phyloP scores from a whole-genome alignment of 139 green algal genomes.

The Chlamydomonas schloesseri region DNA sequence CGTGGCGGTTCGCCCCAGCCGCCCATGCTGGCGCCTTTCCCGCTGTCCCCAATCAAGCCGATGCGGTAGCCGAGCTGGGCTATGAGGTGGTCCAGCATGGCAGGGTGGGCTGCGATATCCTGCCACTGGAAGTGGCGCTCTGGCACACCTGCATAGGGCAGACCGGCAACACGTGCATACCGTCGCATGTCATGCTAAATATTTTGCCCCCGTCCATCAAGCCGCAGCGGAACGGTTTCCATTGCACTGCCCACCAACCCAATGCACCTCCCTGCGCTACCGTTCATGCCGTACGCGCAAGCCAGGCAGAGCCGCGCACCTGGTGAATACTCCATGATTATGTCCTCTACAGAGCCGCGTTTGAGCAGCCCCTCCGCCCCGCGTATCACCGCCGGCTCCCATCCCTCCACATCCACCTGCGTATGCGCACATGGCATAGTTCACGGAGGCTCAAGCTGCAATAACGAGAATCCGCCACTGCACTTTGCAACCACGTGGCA shows the following conservation, averaged over 20 bases:
- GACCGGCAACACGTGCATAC: no score
- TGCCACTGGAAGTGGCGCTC: conserved; percentile 46
- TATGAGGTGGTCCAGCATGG: conserved; percentile 65
- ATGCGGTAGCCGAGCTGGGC: conserved; percentile 53
- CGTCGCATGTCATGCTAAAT: no score
- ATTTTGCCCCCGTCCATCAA: no score
- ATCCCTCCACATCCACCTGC: conserved; percentile 85
- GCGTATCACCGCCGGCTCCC: conserved; percentile 59
- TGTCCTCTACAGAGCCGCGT: conserved; percentile 55
- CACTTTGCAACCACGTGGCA: no score
- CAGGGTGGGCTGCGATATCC: conserved; percentile 28
- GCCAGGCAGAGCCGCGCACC: conserved; percentile 19
- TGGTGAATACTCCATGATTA: conserved; percentile 82
- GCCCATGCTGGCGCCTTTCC: neutral
- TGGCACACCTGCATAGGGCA: conserved; percentile 23
- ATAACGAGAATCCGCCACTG: no score
- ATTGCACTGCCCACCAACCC: no score
- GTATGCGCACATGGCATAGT: no score
- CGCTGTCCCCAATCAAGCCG: conserved; percentile 57
- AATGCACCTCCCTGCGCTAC: no score
- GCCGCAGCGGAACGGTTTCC: no score
- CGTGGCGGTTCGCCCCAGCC: neutral
- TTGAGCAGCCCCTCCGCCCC: conserved; percentile 40
- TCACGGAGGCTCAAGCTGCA: no score
- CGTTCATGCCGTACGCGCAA: no score